Evolutionary conservation across 441 rosid species (phyloP).

Genomic region (Jatropha podagrica): DNA sequence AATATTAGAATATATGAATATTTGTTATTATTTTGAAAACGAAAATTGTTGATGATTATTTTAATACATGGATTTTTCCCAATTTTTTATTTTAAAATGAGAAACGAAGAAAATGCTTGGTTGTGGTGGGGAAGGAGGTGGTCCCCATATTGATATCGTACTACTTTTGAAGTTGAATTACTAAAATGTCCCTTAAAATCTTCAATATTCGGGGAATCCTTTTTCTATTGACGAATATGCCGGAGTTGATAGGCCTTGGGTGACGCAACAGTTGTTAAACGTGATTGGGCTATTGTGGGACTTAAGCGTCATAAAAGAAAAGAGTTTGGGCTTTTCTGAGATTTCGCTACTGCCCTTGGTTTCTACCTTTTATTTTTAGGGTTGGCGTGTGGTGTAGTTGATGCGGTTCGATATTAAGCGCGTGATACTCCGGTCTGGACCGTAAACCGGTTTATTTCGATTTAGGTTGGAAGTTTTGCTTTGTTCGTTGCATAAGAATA

Average conservation of each 20-base stretch:
- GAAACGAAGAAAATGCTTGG: conserved; percentile 47
- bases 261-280: background rate
- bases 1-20: conserved; percentile 5
- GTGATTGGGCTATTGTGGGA: background rate
- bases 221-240: conserved; percentile 18
- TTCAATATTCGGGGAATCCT: conserved; percentile 6
- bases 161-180: background rate
- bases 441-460: background rate
- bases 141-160: conserved; percentile 42
- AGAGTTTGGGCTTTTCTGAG: background rate
- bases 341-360: conserved; percentile 9
- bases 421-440: conserved; percentile 21
- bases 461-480: background rate
- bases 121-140: conserved; percentile 63
- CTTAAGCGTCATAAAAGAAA: background rate
- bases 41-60: background rate
- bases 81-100: conserved; percentile 8
- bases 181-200: conserved; percentile 24
- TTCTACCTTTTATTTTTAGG: background rate
- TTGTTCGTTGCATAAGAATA: background rate
- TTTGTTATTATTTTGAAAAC: conserved; percentile 19
- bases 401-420: conserved; percentile 23
- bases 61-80: conserved; percentile 14
- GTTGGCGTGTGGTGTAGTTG: conserved; percentile 20
- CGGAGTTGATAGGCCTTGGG: background rate